Percentiles rank a stretch among this genome's conserved stretches.
phyloP scores from a whole-genome alignment of 495 filamentous ascomycete species.

The Trichoderma erinaceum region DNA sequence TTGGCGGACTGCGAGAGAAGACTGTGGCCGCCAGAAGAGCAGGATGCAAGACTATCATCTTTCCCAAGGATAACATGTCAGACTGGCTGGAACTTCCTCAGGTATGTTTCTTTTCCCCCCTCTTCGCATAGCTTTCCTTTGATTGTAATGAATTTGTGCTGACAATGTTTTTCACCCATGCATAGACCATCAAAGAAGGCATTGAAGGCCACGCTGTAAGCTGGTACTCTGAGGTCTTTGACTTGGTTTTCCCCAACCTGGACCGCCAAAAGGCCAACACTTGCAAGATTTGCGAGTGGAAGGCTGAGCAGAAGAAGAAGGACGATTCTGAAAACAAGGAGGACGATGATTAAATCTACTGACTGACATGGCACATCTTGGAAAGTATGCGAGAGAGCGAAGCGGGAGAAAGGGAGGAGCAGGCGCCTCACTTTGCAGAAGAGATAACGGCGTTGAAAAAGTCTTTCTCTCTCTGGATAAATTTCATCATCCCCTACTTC shows the following conservation, averaged over 20 bases:
- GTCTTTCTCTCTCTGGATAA: not conserved
- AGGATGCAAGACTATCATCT: conserved; percentile 90
- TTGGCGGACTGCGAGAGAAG: conserved; percentile 95
- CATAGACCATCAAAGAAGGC: conserved; percentile 91
- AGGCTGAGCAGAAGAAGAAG: conserved; percentile 46
- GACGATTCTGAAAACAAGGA: conserved; percentile 32
- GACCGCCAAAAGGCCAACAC: conserved; percentile 65
- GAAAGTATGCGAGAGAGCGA: not conserved
- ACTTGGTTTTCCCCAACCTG: conserved; percentile 79
- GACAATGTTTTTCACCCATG: conserved; percentile 22
- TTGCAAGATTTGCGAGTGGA: conserved; percentile 57
- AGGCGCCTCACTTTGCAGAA: not conserved
- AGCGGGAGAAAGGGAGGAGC: too few relatives aligned
- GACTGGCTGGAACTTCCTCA: conserved; percentile 98
- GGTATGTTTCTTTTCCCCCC: conserved; percentile 48
- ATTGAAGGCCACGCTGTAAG: conserved; percentile 81
- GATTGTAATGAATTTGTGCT: conserved; percentile 24
- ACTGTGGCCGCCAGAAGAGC: conserved; percentile 94
- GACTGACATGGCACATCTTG: not conserved
- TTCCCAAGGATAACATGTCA: conserved; percentile 87
- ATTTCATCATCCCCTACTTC: not conserved
- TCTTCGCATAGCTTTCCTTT: not conserved
- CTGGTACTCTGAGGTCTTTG: conserved; percentile 95
- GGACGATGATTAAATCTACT: conserved; percentile 27
- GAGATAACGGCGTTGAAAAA: not conserved